phyloP scores from a whole-genome alignment of 371 early-diverging fungal species.

The Mortierella sp. region DNA sequence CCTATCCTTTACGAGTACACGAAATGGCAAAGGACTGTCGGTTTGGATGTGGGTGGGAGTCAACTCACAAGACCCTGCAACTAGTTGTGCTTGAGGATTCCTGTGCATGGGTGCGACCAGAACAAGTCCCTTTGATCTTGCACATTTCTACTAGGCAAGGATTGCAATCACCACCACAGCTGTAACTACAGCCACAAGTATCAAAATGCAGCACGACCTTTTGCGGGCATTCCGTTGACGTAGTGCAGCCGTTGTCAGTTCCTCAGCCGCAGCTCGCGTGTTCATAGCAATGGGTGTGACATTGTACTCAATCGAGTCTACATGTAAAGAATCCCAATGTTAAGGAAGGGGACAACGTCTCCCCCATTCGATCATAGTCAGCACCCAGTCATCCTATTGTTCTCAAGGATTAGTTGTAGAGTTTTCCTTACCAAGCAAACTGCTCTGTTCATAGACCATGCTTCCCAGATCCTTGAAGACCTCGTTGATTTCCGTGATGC shows the following conservation, averaged over 20 bases:
- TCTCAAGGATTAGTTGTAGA: constrained; percentile 28
- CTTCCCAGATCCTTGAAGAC: constrained; percentile 96
- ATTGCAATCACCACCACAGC: constrained; percentile 57
- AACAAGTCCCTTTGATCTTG: no score
- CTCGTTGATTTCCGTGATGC: constrained; percentile 93
- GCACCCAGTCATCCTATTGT: neutral
- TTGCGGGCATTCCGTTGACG: constrained; percentile 85
- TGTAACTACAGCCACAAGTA: constrained; percentile 76
- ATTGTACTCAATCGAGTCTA: constrained; percentile 90
- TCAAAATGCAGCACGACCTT: constrained; percentile 82
- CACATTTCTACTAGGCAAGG: constrained; percentile 28
- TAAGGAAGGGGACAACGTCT: neutral
- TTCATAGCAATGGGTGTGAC: constrained; percentile 83
- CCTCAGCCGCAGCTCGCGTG: constrained; percentile 81
- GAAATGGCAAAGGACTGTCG: no score
- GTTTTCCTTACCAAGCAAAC: constrained; percentile 92
- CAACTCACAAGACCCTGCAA: no score
- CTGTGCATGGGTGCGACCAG: no score
- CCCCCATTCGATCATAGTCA: no score
- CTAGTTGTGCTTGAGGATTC: no score
- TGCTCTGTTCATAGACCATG: constrained; percentile 95
- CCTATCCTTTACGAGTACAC: no score
- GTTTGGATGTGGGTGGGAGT: no score
- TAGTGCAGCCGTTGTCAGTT: constrained; percentile 82
- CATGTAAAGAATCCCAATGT: neutral